These are phyloP conservation scores for Quercus engelmannii DNA, from an alignment of 306 rosid species.

Conservation along the genomic window DNA sequence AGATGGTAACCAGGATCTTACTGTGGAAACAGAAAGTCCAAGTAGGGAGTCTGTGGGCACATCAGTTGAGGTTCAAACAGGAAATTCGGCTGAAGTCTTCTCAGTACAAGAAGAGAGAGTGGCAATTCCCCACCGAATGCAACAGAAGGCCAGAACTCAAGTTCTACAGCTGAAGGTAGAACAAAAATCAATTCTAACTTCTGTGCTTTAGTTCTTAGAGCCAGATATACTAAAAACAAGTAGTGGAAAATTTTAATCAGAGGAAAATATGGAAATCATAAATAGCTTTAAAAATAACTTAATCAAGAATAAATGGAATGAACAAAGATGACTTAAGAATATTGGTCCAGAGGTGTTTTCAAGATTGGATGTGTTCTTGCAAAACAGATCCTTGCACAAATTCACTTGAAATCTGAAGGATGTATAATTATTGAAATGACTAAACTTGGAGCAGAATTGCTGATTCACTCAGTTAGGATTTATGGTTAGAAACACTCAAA, in stretches of 20 bases:
- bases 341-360: background rate
- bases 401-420: background rate
- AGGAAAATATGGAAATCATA: background rate
- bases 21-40: slow-evolving; percentile 38
- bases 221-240: background rate
- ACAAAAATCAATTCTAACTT: slow-evolving; percentile 5
- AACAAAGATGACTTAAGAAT: background rate
- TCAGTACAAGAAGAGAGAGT: slow-evolving; percentile 49
- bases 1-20: slow-evolving; percentile 24
- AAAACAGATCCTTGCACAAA: background rate
- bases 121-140: slow-evolving; percentile 34
- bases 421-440: background rate
- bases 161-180: slow-evolving; percentile 58
- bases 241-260: background rate
- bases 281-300: background rate
- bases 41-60: slow-evolving; percentile 53
- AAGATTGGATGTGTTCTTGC: background rate
- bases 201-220: slow-evolving; percentile 4
- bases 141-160: slow-evolving; percentile 49
- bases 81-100: slow-evolving; percentile 56
- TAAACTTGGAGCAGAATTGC: background rate
- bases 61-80: slow-evolving; percentile 74
- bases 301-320: background rate
- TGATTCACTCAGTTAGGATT: background rate
- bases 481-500: background rate